These are phyloP conservation scores for Amanita phalloides DNA, from an alignment of 768 basidiomycete genomes.

Conservation along the genomic window DNA sequence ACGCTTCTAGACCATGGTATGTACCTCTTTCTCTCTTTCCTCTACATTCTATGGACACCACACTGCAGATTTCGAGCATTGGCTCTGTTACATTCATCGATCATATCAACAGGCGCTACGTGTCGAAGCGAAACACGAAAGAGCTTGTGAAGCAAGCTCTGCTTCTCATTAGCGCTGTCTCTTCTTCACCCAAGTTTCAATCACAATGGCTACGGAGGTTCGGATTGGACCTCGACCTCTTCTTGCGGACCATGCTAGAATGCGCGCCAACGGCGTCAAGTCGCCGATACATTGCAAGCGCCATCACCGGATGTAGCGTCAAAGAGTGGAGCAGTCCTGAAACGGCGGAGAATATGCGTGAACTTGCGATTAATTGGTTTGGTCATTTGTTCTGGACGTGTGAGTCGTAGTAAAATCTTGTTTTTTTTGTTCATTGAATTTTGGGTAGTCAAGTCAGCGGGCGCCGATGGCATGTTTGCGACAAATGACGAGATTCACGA, in stretches of 20 bases:
- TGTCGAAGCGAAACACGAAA: conserved; percentile 1
- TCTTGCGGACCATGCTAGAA: background rate
- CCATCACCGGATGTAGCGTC: background rate
- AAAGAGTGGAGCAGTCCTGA: background rate
- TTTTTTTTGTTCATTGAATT: too few species aligned
- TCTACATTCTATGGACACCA: background rate
- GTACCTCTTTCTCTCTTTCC: background rate
- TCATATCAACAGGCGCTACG: conserved; percentile 1
- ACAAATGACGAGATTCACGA: background rate
- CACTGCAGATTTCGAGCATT: conserved; percentile 1
- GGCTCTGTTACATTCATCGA: conserved; percentile 3
- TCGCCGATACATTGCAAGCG: conserved; percentile 4
- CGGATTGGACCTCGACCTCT: background rate
- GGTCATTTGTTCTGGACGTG: conserved; percentile 5
- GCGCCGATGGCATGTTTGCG: background rate
- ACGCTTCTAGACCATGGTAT: background rate
- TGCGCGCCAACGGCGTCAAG: background rate
- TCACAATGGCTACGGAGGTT: conserved; percentile 1
- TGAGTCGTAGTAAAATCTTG: background rate
- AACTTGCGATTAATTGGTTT: conserved; percentile 2
- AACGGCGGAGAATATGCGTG: background rate
- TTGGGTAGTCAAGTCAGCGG: conserved; percentile 2
- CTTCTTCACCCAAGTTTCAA: background rate
- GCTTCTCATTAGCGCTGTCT: background rate
- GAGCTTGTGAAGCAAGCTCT: conserved; percentile 2